Evolutionary conservation across 768 basidiomycete genomes (phyloP), one percentile per base, ranked within the genome.

Genomic region (Thelephora aurantiotincta): DNA sequence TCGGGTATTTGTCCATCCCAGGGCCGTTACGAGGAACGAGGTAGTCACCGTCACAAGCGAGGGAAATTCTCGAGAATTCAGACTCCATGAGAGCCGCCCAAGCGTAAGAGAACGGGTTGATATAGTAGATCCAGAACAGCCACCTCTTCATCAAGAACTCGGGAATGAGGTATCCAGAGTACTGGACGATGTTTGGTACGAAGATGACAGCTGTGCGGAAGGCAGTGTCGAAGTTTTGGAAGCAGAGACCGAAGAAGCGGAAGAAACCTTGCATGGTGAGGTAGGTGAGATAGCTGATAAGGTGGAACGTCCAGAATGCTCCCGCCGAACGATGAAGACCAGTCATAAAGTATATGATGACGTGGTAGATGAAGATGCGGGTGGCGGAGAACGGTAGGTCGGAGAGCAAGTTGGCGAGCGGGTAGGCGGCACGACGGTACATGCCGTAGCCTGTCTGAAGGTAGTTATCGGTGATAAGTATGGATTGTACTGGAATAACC

Each of bases 61-160:
- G 57, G 16, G 72, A 60, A 33, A 78, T 75, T 14, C 77, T 75
- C 68, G 70, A 75, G 63, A 91, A 90, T 60, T 94, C 90, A 60
- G 92, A 92, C 62, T 83, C 78, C 79, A 93, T 83, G 34, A 74
- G 67, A 2, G 76, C 78, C 53, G 82, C 75, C 73, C 84, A 57
- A 76, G 74, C 78, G 64, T 86, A 90, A 1, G 75, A 64, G 45
- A 91, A 63, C 0, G 90, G 90, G 56, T 92, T 81, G 50, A 89
- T 58, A 61, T 90, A 90, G 65, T 74, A 85, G 26, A 89, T 80
- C 88, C 88, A 91, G 67, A 86, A 87, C 7, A 91, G 58, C 82
- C 82, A 89, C 37, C 78, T 67, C 58, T 86, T 82, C 82, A 86
- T 84, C 51, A 72, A 67, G 52, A 69, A 68, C 6, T 75, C 72